A percentile compares a stretch with the other conserved stretches of the same genome.
These are phyloP conservation scores for Backusella morwellensis DNA, from an alignment of 192 early-diverging fungal species.

Conservation along the genomic window DNA sequence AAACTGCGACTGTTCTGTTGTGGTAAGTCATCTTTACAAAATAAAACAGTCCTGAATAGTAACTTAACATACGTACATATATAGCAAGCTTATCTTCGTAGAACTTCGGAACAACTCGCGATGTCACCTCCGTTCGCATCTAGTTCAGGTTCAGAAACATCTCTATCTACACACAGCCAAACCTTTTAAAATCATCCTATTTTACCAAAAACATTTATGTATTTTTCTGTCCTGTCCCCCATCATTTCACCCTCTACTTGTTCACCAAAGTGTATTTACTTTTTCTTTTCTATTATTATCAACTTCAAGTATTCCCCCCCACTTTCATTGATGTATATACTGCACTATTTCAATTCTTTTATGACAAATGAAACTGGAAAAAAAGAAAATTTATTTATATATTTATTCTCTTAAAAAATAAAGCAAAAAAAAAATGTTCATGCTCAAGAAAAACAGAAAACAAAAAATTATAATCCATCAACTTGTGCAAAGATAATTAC, in stretches of 20 bases:
- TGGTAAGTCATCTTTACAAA: conserved; percentile 10
- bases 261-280: background rate
- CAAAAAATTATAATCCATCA: background rate
- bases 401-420: background rate
- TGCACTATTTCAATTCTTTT: background rate
- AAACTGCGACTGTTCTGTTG: conserved; percentile 27
- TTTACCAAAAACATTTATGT: background rate
- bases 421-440: background rate
- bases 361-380: background rate
- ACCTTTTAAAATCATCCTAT: background rate
- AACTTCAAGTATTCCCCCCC: background rate
- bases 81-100: conserved; percentile 15
- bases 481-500: background rate
- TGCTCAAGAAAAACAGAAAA: background rate
- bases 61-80: background rate
- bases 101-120: conserved; percentile 8
- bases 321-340: conserved; percentile 1
- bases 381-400: background rate
- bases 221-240: background rate
- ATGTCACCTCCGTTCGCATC: background rate
- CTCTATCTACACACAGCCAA: background rate
- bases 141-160: background rate
- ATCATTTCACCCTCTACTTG: background rate
- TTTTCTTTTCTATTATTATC: background rate
- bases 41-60: background rate